Base-by-base conservation (phyloP, 495 filamentous ascomycete species). In the Alectoria sarmentosa region DNA sequence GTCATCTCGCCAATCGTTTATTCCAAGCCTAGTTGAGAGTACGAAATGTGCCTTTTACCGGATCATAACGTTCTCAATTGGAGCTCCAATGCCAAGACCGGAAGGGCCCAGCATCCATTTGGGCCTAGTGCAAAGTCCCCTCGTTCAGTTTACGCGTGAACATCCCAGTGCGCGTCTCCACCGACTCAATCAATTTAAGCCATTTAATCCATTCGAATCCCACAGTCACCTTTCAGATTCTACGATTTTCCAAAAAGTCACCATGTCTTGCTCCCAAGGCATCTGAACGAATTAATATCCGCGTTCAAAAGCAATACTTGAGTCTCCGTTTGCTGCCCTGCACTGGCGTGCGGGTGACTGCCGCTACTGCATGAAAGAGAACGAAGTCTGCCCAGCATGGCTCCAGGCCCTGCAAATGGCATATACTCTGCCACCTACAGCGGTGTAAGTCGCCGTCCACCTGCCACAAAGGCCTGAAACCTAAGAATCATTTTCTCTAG, bases 361-460 rank as follows among this genome's bases (percentile, higher is more conserved):
- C 61, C 44, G 42, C 41, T 36, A 52, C 28, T 56, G 58, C 64
- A 38, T 56, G 41, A 64, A 54, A 57, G 61, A 54, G 41, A 66
- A 62, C 48, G 30, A 54, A 61, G 11, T n/a, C 11, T 37, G 44
- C 44, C 37, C 66, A 72, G 69, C 63, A 81, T 81, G 79, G 78
- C 77, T 63, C 73, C 68, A 30, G 73, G 73, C 63, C 72, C 71
- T 30, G 72, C 74, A 58, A 28, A 75, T 66, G 77, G 74, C 67
- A 86, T 96, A 61, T 96, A 91, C 75, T 91, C 89, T 75, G 92
- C 91, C 57, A 96, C 92, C 0, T 96, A 96, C 74, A 96, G 92
- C 76, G 90, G 88, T 85, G 92, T 96, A 80, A 77, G 88, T 80
- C 37, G 57, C 11, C 19, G 42, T 26, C 15, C 66, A 17, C 61